A percentile compares a stretch with the other conserved stretches of the same genome.
Evolutionary conservation across 2,329 filamentous ascomycete genomes (phyloP).

Genomic region (Pseudogymnoascus destructans): DNA sequence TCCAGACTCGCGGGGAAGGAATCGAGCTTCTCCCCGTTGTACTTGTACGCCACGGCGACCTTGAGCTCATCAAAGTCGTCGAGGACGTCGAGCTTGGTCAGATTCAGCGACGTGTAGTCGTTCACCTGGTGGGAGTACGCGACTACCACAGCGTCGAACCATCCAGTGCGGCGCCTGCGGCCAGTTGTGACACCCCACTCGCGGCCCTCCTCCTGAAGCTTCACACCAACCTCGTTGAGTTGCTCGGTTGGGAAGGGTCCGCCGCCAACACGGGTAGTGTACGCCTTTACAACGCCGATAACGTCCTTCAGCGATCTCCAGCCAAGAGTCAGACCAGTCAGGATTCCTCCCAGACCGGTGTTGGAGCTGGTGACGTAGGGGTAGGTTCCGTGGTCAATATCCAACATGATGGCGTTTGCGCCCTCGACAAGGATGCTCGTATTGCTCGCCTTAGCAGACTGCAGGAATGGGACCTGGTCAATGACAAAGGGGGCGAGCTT

Average conservation of each 20-base stretch:
- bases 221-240: constrained; percentile 31
- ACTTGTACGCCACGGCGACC: constrained; percentile 55
- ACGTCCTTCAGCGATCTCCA: constrained; percentile 47
- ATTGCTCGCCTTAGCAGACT: constrained; percentile 43
- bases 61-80: constrained; percentile 65
- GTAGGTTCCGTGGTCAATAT: constrained; percentile 48
- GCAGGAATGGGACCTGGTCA: constrained; percentile 50
- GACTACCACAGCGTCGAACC: constrained; percentile 43
- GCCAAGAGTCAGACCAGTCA: constrained; percentile 36
- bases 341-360: constrained; percentile 46
- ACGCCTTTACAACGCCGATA: constrained; percentile 55
- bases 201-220: constrained; percentile 35
- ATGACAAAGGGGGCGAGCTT: constrained; percentile 48
- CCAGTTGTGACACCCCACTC: constrained; percentile 38
- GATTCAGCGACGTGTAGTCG: constrained; percentile 37
- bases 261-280: constrained; percentile 48
- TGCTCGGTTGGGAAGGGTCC: constrained; percentile 58
- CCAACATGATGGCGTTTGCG: constrained; percentile 53
- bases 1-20: constrained; percentile 53
- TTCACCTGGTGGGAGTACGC: constrained; percentile 41
- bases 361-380: constrained; percentile 35
- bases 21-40: constrained; percentile 34
- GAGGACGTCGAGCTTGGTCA: constrained; percentile 55
- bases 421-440: constrained; percentile 55
- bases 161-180: constrained; percentile 47